Evolutionary conservation across 2,329 filamentous ascomycete species (phyloP).

Genomic region (Bertia moriformis): DNA sequence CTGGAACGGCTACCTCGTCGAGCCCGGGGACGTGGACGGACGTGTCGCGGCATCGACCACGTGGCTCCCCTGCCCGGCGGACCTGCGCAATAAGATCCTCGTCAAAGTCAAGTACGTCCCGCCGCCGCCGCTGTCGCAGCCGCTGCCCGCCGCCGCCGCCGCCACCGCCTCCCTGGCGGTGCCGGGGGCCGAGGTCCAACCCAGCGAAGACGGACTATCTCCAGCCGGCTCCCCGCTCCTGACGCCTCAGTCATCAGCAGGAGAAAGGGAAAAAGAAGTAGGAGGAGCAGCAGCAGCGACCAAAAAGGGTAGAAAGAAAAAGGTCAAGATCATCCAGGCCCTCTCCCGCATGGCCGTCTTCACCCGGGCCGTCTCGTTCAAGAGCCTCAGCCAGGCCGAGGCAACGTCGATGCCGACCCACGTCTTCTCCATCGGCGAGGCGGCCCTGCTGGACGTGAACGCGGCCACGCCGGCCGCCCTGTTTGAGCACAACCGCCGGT

Average conservation of each 20-base stretch:
- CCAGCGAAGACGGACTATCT: neutral
- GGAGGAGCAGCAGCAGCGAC: slow-evolving; percentile 27
- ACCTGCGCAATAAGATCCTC: slow-evolving; percentile 64
- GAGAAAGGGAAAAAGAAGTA: slow-evolving; percentile 3
- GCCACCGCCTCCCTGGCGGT: slow-evolving; percentile 17
- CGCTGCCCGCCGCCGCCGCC: slow-evolving; percentile 12
- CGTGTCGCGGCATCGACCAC: slow-evolving; percentile 26
- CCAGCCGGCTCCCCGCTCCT: too few relatives aligned
- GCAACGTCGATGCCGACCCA: slow-evolving; percentile 49
- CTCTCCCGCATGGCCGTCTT: slow-evolving; percentile 70
- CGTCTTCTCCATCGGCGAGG: slow-evolving; percentile 55
- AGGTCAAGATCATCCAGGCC: slow-evolving; percentile 53
- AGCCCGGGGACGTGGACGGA: slow-evolving; percentile 27
- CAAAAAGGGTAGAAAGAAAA: slow-evolving; percentile 23
- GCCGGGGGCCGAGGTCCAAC: neutral
- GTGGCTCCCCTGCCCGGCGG: slow-evolving; percentile 50
- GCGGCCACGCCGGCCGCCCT: slow-evolving; percentile 34
- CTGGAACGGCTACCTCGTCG: slow-evolving; percentile 62
- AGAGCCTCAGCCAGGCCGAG: slow-evolving; percentile 59
- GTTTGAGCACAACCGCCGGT: slow-evolving; percentile 69
- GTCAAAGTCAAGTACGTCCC: slow-evolving; percentile 66
- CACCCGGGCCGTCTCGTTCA: slow-evolving; percentile 71
- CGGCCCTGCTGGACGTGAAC: slow-evolving; percentile 45
- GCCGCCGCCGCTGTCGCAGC: slow-evolving; percentile 11
- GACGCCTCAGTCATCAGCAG: neutral